These are phyloP conservation scores for Pochonia chlamydosporia DNA, from an alignment of 2,329 filamentous ascomycete genomes.

Conservation along the genomic window DNA sequence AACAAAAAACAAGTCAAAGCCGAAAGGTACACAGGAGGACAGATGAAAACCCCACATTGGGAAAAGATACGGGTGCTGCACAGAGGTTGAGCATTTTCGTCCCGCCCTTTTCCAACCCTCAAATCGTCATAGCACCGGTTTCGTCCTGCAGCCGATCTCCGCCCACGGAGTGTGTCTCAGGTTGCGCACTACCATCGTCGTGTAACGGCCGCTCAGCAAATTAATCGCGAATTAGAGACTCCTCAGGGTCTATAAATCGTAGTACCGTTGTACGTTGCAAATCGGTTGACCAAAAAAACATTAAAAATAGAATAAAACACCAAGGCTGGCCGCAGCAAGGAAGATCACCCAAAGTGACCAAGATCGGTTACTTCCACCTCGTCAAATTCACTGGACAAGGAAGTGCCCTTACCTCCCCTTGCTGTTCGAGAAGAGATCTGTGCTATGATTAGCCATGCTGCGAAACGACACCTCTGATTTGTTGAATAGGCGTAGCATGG, in stretches of 20 bases:
- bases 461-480: slow-evolving; percentile 9
- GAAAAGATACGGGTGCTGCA: not conserved
- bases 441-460: slow-evolving; percentile 22
- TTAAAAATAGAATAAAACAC: not conserved
- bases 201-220: not conserved
- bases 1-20: not conserved
- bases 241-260: not conserved
- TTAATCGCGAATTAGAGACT: not conserved
- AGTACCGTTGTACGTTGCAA: not conserved
- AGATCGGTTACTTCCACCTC: too few species aligned
- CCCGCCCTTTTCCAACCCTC: not conserved
- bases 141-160: not conserved
- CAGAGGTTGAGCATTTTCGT: not conserved
- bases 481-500: slow-evolving; percentile 1
- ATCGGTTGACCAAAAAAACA: not conserved
- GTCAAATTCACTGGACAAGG: too few species aligned
- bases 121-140: not conserved
- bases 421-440: slow-evolving; percentile 32
- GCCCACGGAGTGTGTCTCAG: not conserved
- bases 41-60: not conserved
- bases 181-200: not conserved
- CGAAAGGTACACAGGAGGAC: slow-evolving; percentile 1
- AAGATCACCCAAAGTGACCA: not conserved
- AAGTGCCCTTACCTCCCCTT: slow-evolving; percentile 27
- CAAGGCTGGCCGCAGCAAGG: not conserved